Percentiles rank a stretch among this genome's conserved stretches.
Evolutionary conservation across 441 rosid species (phyloP).

Genomic region (Capsella rubella): DNA sequence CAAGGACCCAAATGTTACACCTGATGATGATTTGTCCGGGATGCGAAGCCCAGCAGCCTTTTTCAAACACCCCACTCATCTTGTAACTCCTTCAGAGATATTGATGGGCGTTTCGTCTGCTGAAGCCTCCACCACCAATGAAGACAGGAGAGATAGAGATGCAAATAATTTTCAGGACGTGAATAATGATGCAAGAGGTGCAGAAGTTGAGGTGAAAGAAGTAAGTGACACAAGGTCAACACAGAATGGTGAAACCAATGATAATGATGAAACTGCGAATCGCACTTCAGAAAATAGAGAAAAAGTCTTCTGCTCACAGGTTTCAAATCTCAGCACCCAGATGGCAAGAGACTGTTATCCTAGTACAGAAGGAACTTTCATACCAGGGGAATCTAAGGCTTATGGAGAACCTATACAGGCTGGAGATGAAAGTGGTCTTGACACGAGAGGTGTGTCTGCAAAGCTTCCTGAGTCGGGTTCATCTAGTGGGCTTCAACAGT

Average conservation of each 20-base stretch:
- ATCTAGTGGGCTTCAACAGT: conserved; percentile 44
- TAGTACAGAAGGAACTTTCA: conserved; percentile 51
- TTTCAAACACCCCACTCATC: conserved; percentile 86
- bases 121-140: conserved; percentile 55
- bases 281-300: conserved; percentile 57
- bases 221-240: conserved; percentile 57
- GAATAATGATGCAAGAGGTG: conserved; percentile 51
- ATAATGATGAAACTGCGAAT: conserved; percentile 49
- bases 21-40: conserved; percentile 58
- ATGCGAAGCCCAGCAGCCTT: conserved; percentile 53
- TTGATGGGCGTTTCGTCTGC: conserved; percentile 64
- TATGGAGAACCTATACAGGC: conserved; percentile 47
- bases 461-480: conserved; percentile 57
- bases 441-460: conserved; percentile 51
- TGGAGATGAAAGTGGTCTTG: conserved; percentile 53
- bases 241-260: conserved; percentile 56
- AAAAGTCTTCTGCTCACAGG: conserved; percentile 72
- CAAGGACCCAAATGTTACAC: conserved; percentile 54
- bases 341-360: conserved; percentile 63
- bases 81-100: conserved; percentile 88
- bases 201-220: conserved; percentile 70
- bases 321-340: conserved; percentile 69
- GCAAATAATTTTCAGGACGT: conserved; percentile 54
- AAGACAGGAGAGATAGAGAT: conserved; percentile 56
- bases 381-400: conserved; percentile 49